Percentiles rank a stretch among this genome's conserved stretches.
Conservation (phyloP, 164 flowering plant species). For the Sextonia rubra region DNA sequence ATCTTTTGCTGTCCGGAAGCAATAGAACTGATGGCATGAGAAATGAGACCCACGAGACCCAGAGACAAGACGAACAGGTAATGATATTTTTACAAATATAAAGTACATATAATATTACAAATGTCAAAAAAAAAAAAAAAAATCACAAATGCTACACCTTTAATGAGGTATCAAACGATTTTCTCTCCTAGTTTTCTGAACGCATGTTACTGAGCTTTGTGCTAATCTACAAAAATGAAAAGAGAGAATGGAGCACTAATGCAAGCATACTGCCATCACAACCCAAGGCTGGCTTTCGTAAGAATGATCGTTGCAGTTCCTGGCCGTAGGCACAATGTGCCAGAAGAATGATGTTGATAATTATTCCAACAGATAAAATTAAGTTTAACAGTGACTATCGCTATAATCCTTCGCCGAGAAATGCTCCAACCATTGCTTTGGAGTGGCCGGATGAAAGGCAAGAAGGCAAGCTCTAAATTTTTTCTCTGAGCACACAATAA, state of each 20-base stretch:
- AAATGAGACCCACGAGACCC: too few relatives aligned
- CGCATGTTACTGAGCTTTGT: too few relatives aligned
- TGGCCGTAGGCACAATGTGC: background rate
- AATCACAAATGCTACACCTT: too few relatives aligned
- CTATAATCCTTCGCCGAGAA: slow-evolving; percentile 4
- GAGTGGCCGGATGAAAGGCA: slow-evolving; percentile 54
- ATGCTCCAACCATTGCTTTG: slow-evolving; percentile 46
- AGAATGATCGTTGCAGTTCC: background rate
- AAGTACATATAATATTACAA: too few relatives aligned
- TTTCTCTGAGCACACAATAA: slow-evolving; percentile 53
- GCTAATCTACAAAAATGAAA: too few relatives aligned
- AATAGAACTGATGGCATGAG: too few relatives aligned
- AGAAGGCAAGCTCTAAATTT: slow-evolving; percentile 39
- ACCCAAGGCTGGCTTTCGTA: background rate
- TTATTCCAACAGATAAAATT: background rate
- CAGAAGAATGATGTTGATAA: background rate
- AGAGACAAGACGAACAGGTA: too few relatives aligned
- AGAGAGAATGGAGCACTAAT: too few relatives aligned
- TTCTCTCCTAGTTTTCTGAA: background rate
- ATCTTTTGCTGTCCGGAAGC: too few relatives aligned
- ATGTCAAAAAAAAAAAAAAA: too few relatives aligned
- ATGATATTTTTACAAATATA: too few relatives aligned
- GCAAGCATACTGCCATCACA: background rate
- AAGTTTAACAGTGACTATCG: background rate
- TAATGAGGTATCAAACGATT: too few relatives aligned